Evolutionary conservation across 495 filamentous ascomycete species (phyloP).

Genomic region (Oidiodendron maius): DNA sequence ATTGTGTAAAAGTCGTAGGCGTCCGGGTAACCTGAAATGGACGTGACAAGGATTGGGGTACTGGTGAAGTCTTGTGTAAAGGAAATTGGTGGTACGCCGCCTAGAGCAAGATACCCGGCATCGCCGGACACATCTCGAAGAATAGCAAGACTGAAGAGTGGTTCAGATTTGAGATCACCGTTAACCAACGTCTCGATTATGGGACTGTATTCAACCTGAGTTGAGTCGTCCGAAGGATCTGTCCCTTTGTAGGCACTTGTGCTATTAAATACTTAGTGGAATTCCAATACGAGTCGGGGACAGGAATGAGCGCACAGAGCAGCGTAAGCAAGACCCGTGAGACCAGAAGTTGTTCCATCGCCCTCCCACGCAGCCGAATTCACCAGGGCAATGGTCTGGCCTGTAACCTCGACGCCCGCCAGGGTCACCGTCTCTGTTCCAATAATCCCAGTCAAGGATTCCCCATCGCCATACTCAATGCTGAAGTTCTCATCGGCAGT

Average conservation of each 20-base stretch:
- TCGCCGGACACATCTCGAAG: neutral
- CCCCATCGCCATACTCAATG: slow-evolving; percentile 52
- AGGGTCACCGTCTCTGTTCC: slow-evolving; percentile 49
- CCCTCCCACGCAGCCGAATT: slow-evolving; percentile 39
- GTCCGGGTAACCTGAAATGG: slow-evolving; percentile 29
- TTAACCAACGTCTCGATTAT: slow-evolving; percentile 51
- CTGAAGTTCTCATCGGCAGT: slow-evolving; percentile 45
- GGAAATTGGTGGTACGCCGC: slow-evolving; percentile 33
- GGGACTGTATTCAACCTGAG: slow-evolving; percentile 39
- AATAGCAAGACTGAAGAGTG: slow-evolving; percentile 50
- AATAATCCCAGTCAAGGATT: slow-evolving; percentile 47
- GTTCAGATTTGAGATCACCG: slow-evolving; percentile 37
- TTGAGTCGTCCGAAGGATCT: slow-evolving; percentile 14
- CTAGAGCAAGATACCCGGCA: slow-evolving; percentile 43
- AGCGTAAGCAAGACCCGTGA: slow-evolving; percentile 57
- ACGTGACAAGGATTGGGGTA: slow-evolving; percentile 28
- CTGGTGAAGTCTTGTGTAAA: slow-evolving; percentile 23
- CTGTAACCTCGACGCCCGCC: slow-evolving; percentile 41
- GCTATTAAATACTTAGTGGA: neutral
- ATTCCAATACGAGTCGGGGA: neutral
- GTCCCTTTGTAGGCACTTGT: slow-evolving; percentile 13
- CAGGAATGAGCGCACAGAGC: neutral
- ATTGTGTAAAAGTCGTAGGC: neutral
- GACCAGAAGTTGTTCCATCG: slow-evolving; percentile 42
- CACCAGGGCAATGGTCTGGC: slow-evolving; percentile 48